Base-by-base conservation (phyloP, 306 rosid species). In the Medicago lupulina region DNA sequence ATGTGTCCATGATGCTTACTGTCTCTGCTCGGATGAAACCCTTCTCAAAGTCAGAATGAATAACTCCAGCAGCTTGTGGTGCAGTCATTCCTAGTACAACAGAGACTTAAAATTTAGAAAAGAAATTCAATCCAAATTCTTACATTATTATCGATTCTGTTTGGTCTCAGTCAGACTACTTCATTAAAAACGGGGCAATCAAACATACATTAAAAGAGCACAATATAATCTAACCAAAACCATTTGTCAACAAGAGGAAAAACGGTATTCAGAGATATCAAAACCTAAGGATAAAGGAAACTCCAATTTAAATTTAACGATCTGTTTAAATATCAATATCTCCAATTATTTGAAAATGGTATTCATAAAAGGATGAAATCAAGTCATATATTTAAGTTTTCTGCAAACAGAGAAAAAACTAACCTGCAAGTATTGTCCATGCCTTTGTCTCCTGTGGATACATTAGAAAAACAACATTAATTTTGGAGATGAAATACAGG, bases 51-150 rank as follows among this genome's bases (percentile, higher is more conserved):
- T 95, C 98, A 17, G 97, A 89, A 89, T 95, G 98, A 81, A 95
- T 95, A 74, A 86, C 93, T 85, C 98, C 98, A 85, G 98, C 97
- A 74, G 97, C 98, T 85, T 95, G 98, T 67, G 98, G 98, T 6
- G 98, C 98, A 81, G 97, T 92, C 98, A 95, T 95, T 81, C 98
- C 98, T 95, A 76, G 62, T 60, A 79, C 44, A 78, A 87, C 69
- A 80, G 38, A 77, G 49, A 16, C 13, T 67, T 36, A 61, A 17
- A 70, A 70, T 34, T 86, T 59, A 85, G 87, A 82, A 31, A 54
- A 25, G 28, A 34, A 36, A 67, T 67, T 21, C 55, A 73, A 75
- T 71, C 73, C 67, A 53, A 46, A 68, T 53, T 40, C 69, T 50
- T 41, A 66, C 36, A 72, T 16, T 63, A 71, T 64, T 49, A 51